Evolutionary conservation across 306 rosid species (phyloP).

Genomic region (Trifolium fragiferum): DNA sequence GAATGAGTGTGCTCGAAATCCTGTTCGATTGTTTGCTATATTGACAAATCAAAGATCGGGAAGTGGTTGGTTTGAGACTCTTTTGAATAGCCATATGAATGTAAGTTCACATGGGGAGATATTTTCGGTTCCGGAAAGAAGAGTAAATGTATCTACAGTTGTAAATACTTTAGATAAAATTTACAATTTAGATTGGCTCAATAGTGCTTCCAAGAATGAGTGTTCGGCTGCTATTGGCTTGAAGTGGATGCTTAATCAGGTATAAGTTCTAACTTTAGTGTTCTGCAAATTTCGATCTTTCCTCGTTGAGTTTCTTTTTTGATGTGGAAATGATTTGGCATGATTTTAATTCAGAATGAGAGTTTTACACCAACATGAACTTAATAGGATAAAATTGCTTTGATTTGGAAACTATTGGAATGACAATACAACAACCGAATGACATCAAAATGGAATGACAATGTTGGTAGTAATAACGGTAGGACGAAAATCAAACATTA

Average conservation of each 20-base stretch:
- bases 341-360: neutral
- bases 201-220: slow-evolving; percentile 93
- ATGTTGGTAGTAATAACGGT: neutral
- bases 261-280: slow-evolving; percentile 33
- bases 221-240: slow-evolving; percentile 95
- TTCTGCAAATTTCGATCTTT: slow-evolving; percentile 2
- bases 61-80: slow-evolving; percentile 97
- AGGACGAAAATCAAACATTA: neutral
- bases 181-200: slow-evolving; percentile 89
- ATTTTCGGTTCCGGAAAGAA: slow-evolving; percentile 71
- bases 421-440: neutral
- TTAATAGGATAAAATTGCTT: neutral
- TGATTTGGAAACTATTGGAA: slow-evolving; percentile 7
- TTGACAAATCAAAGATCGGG: slow-evolving; percentile 93
- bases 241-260: slow-evolving; percentile 99
- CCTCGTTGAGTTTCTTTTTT: neutral
- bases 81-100: slow-evolving; percentile 80
- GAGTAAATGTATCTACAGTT: slow-evolving; percentile 69
- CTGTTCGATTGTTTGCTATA: slow-evolving; percentile 81
- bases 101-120: slow-evolving; percentile 92
- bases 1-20: slow-evolving; percentile 77
- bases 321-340: neutral
- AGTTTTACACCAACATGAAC: slow-evolving; percentile 7
- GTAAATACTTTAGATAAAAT: slow-evolving; percentile 77
- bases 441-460: neutral